These are phyloP conservation scores for Cenchrus purpureus DNA, from an alignment of 176 grass and related monocot species.

Conservation along the genomic window DNA sequence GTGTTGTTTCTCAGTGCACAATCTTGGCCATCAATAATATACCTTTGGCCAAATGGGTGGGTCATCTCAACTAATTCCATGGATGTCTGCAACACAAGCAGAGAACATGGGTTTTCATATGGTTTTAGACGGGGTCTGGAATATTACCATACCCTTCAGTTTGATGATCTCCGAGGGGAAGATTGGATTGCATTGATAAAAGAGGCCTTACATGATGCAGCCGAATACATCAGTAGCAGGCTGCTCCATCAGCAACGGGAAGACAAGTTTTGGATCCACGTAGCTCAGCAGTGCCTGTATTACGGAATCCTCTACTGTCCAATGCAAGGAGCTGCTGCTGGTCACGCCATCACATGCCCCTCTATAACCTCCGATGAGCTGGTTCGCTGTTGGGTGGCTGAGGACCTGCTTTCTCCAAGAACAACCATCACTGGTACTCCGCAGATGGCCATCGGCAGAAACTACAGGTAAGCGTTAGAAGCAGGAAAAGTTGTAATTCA, in stretches of 20 bases:
- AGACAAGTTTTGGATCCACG: background rate
- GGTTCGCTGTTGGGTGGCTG: background rate
- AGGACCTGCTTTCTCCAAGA: background rate
- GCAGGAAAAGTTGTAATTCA: background rate
- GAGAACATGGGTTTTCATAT: background rate
- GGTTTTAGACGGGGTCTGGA: background rate
- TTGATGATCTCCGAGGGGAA: background rate
- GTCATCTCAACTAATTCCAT: constrained; percentile 3
- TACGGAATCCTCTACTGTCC: background rate
- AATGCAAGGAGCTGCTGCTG: background rate
- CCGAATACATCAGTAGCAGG: background rate
- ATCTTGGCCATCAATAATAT: background rate
- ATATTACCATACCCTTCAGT: background rate
- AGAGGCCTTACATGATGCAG: background rate
- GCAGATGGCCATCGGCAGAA: no score
- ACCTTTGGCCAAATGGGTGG: background rate
- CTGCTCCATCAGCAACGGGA: background rate
- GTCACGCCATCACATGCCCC: background rate
- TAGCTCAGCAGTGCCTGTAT: background rate
- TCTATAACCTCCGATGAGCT: background rate
- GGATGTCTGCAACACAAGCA: background rate
- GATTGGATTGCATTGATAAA: background rate
- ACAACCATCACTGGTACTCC: no score
- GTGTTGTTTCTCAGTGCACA: no score
- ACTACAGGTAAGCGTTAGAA: background rate